Conservation (phyloP, 805 yeast species). For the Maudiozyma bulderi region DNA sequence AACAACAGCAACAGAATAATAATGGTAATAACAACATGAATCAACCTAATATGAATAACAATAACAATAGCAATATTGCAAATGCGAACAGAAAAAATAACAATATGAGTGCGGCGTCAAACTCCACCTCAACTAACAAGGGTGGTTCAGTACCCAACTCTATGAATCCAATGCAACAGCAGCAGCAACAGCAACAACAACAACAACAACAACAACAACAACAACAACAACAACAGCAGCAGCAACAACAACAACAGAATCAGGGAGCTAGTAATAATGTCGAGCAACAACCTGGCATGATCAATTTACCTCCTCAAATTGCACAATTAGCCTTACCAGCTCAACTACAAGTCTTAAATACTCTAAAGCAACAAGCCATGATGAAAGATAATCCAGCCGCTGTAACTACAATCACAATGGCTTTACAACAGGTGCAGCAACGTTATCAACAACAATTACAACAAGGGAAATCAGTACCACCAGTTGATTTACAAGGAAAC, state of each 20-base stretch:
- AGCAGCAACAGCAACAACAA: neutral
- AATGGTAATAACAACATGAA: neutral
- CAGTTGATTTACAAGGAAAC: neutral
- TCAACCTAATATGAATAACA: neutral
- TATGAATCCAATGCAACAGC: slow-evolving; percentile 7
- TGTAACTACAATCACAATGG: slow-evolving; percentile 22
- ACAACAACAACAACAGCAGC: slow-evolving; percentile 1
- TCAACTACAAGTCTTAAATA: slow-evolving; percentile 25
- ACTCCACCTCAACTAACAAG: no score
- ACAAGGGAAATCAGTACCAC: slow-evolving; percentile 1
- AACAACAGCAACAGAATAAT: slow-evolving; percentile 7
- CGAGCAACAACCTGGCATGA: neutral
- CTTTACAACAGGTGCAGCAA: slow-evolving; percentile 25
- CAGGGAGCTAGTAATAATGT: neutral
- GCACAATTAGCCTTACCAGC: slow-evolving; percentile 26
- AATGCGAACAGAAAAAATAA: neutral
- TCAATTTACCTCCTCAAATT: slow-evolving; percentile 28
- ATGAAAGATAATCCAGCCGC: slow-evolving; percentile 25
- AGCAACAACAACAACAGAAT: neutral
- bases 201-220: slow-evolving; percentile 1
- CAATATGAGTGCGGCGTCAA: no score
- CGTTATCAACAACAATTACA: slow-evolving; percentile 16
- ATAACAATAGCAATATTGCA: neutral
- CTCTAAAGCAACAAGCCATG: slow-evolving; percentile 27
- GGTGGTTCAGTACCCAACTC: slow-evolving; percentile 11